phyloP scores from a whole-genome alignment of 31 red algal genomes.

The Endocladia muricata region DNA sequence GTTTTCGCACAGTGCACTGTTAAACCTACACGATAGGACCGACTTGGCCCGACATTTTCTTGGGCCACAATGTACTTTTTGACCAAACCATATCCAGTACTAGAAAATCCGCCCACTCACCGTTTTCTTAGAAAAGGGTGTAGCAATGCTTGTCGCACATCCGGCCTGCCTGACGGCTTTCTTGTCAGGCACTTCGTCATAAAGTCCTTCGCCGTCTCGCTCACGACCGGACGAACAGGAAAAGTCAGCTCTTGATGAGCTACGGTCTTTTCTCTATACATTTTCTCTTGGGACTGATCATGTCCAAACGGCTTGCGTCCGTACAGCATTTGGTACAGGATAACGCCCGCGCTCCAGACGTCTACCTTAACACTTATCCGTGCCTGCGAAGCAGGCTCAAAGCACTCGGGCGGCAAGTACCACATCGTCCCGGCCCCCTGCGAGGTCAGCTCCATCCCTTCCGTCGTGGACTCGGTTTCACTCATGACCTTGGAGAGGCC shows the following conservation, averaged over 20 bases:
- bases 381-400: constrained; percentile 45
- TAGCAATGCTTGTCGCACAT: constrained; percentile 58
- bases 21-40: no score
- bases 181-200: constrained; percentile 79
- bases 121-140: constrained; percentile 61
- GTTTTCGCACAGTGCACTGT: no score
- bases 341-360: constrained; percentile 93
- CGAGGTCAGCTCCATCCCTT: constrained; percentile 94
- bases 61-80: background rate
- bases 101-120: background rate
- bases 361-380: constrained; percentile 95
- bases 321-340: constrained; percentile 96
- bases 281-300: constrained; percentile 86
- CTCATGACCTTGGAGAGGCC: constrained; percentile 93
- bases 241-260: constrained; percentile 76
- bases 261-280: constrained; percentile 82
- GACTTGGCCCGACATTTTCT: no score
- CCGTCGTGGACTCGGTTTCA: constrained; percentile 47
- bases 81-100: no score
- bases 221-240: constrained; percentile 62
- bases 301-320: constrained; percentile 92
- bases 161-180: constrained; percentile 47
- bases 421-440: constrained; percentile 98
- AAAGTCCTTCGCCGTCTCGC: constrained; percentile 82
- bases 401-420: constrained; percentile 99